A percentile compares a stretch with the other conserved stretches of the same genome.
Conservation (phyloP, 1,284 basidiomycete species). For the Trametes versicolor region DNA sequence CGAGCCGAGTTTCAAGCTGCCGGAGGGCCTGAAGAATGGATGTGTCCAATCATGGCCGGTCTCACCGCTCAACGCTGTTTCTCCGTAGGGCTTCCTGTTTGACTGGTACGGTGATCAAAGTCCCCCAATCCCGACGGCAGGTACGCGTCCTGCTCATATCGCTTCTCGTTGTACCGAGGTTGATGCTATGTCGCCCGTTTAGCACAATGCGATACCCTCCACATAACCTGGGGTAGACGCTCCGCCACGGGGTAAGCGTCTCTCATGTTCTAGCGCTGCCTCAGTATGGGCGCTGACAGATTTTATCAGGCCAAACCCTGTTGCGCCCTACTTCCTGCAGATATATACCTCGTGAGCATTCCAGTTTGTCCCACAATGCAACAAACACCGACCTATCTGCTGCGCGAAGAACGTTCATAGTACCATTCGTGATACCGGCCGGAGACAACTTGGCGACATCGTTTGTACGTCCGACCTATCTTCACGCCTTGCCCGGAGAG, state of each 20-base stretch:
- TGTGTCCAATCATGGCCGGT: neutral
- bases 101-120: constrained; percentile 55
- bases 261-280: neutral
- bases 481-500: neutral
- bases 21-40: neutral
- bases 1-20: neutral
- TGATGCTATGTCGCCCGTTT: constrained; percentile 6
- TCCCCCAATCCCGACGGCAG: constrained; percentile 58
- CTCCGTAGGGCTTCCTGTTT: constrained; percentile 63
- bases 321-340: constrained; percentile 65
- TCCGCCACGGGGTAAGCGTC: constrained; percentile 56
- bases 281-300: constrained; percentile 7
- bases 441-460: constrained; percentile 50
- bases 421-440: constrained; percentile 62
- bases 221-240: constrained; percentile 58
- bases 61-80: constrained; percentile 10
- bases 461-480: constrained; percentile 51
- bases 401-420: constrained; percentile 52
- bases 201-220: constrained; percentile 67
- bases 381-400: neutral
- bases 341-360: constrained; percentile 67
- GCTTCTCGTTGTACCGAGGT: constrained; percentile 13
- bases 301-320: constrained; percentile 57
- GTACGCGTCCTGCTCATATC: constrained; percentile 41
- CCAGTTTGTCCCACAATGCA: neutral